Conservation (phyloP, 2,329 filamentous ascomycete genomes). For the Aphanoascus verrucosus region DNA sequence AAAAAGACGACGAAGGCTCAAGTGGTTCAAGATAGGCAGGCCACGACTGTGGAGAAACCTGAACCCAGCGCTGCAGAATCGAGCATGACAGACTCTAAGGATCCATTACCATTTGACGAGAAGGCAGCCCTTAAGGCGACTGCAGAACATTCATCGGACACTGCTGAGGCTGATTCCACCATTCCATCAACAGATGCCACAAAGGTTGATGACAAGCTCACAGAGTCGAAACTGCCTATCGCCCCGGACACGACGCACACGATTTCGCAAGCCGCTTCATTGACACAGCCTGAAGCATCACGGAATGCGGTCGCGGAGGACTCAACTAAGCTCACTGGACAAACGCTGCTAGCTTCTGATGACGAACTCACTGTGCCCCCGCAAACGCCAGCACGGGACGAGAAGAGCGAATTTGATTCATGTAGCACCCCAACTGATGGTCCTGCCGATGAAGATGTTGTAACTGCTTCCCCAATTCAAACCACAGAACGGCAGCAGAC, state of each 20-base stretch:
- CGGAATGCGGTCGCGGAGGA: background rate
- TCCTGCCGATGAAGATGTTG: slow-evolving; percentile 41
- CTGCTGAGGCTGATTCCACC: slow-evolving; percentile 6
- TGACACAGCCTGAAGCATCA: background rate
- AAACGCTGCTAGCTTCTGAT: background rate
- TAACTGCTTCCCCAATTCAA: slow-evolving; percentile 32
- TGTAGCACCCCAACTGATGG: slow-evolving; percentile 43
- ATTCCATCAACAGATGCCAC: background rate
- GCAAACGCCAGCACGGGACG: slow-evolving; percentile 16
- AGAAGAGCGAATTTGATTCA: slow-evolving; percentile 53
- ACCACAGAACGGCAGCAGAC: slow-evolving; percentile 34
- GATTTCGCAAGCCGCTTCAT: background rate
- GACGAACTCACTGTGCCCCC: background rate
- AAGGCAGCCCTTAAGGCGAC: slow-evolving; percentile 27
- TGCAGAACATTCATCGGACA: slow-evolving; percentile 22
- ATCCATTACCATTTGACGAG: slow-evolving; percentile 30
- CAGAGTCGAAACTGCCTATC: background rate
- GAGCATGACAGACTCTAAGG: slow-evolving; percentile 32
- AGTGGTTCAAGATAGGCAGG: slow-evolving; percentile 27
- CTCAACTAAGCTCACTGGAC: background rate
- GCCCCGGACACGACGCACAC: background rate
- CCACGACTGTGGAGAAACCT: slow-evolving; percentile 27
- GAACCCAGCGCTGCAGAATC: slow-evolving; percentile 31
- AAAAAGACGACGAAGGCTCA: slow-evolving; percentile 37
- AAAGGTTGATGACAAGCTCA: background rate